Conservation (phyloP, 495 filamentous ascomycete genomes). For the Cetradonia linearis region DNA sequence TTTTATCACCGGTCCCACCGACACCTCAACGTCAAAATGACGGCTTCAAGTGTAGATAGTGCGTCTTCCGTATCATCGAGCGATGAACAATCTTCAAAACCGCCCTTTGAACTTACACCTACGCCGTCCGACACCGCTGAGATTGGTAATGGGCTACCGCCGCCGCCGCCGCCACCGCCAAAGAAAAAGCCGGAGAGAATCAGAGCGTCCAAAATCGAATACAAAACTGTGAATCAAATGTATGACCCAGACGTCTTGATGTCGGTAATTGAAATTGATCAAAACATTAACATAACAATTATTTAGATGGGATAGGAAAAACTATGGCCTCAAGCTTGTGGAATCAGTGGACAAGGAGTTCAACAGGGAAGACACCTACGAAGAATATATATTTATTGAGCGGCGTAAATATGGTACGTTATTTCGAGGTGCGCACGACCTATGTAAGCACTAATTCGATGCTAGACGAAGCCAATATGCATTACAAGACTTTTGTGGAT, state of each 20-base stretch:
- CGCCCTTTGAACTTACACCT: background rate
- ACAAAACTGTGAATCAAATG: constrained; percentile 15
- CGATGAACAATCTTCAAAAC: background rate
- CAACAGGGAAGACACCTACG: constrained; percentile 13
- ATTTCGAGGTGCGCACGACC: background rate
- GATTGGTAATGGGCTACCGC: background rate
- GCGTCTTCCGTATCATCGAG: background rate
- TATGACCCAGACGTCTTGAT: background rate
- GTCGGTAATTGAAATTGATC: background rate
- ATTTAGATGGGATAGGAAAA: constrained; percentile 12
- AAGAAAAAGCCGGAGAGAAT: constrained; percentile 4
- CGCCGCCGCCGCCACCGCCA: background rate
- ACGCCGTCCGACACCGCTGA: background rate
- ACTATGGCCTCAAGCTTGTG: constrained; percentile 13
- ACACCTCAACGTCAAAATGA: background rate
- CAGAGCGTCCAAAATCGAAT: constrained; percentile 12
- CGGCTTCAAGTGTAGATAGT: background rate
- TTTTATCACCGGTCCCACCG: background rate
- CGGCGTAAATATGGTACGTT: constrained; percentile 12
- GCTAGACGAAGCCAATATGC: constrained; percentile 14
- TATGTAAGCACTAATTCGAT: background rate
- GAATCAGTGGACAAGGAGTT: constrained; percentile 13
- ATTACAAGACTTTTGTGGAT: constrained; percentile 26
- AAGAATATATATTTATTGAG: constrained; percentile 11
- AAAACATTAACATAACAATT: background rate